Evolutionary conservation across 495 filamentous ascomycete genomes (phyloP).

Genomic region (Talaromyces wortmannii): DNA sequence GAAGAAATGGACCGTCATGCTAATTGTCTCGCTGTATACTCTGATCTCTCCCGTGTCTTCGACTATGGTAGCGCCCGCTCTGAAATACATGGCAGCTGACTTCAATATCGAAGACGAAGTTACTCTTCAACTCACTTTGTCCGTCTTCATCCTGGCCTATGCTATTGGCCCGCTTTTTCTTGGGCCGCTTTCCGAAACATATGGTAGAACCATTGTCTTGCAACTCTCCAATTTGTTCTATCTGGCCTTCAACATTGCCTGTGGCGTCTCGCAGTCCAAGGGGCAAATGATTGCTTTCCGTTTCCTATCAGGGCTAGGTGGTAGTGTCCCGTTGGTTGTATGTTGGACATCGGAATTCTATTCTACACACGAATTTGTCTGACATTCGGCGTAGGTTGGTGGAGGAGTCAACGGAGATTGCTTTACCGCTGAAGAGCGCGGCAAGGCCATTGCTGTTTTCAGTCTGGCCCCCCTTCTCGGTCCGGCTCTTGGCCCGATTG

Average conservation of each 20-base stretch:
- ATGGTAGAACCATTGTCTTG: constrained; percentile 58
- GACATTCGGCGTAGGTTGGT: constrained; percentile 28
- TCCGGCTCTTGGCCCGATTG: constrained; percentile 58
- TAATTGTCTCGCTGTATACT: constrained; percentile 55
- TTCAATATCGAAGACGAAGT: constrained; percentile 52
- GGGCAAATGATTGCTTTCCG: constrained; percentile 48
- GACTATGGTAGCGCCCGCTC: constrained; percentile 67
- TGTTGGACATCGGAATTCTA: constrained; percentile 7
- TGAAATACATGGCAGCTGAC: constrained; percentile 48
- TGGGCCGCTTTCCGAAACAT: constrained; percentile 68
- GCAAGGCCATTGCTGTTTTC: constrained; percentile 57
- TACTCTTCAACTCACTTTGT: constrained; percentile 54
- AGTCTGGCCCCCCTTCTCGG: constrained; percentile 59
- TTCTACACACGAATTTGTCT: neutral
- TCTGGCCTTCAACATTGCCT: constrained; percentile 50
- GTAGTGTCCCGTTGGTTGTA: constrained; percentile 44
- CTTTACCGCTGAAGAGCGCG: constrained; percentile 57
- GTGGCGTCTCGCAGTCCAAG: constrained; percentile 42
- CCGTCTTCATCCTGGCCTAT: constrained; percentile 71
- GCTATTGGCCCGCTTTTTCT: constrained; percentile 63
- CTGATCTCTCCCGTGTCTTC: constrained; percentile 68
- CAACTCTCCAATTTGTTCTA: constrained; percentile 60
- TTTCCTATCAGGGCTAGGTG: constrained; percentile 53
- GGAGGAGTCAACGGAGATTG: constrained; percentile 60
- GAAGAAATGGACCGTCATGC: constrained; percentile 57